Evolutionary conservation across 2,329 filamentous ascomycete genomes (phyloP), one percentile per base, ranked within the genome.

Genomic region (Ceratocystis variospora): DNA sequence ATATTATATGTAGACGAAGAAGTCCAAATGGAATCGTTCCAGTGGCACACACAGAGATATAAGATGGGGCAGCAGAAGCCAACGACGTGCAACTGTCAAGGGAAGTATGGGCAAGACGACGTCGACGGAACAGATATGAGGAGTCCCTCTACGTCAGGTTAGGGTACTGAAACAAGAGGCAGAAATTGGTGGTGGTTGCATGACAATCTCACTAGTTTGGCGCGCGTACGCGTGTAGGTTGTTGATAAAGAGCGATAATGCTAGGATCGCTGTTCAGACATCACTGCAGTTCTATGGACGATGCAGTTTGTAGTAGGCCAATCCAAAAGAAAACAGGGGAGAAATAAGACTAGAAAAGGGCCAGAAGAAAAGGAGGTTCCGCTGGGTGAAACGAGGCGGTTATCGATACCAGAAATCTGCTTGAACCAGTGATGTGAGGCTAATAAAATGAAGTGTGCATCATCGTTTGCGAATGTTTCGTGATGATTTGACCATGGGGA

Each of bases 11-110:
- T 45, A 81, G 72, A 19, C 74, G 75, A 25, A 81, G 74, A 12
- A 72, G 75, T 5, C 79, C 79, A 37, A 78, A 70, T 12, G 79
- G 78, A 66, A 76, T 71, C 0, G 72, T 72, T n/a, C 77, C 77
- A 25, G 76, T 73, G 33, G 74, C 75, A 5, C 72, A 71, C 3
- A 78, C 71, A 8, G 77, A 78, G 63, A 72, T 71, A 69, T 74
- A 72, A 4, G 77, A 78, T 61, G 71, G 53, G 17, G n/a, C 62
- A 17, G 19, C 8, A 44, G 41, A 62, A 3, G 3, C 59, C 25
- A 25, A 17, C 5, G 59, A 31, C 2, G 8, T 63, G 25, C n/a
- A 28, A 25, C 46, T 48, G 15, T 28, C 44, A 5, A 50, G 41
- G 41, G 44, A 63, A 63, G 61, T 63, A 22, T 48, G 41, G 7